These are phyloP conservation scores for Colletotrichum sp. DNA, from an alignment of 2,329 filamentous ascomycete species.

Conservation along the genomic window DNA sequence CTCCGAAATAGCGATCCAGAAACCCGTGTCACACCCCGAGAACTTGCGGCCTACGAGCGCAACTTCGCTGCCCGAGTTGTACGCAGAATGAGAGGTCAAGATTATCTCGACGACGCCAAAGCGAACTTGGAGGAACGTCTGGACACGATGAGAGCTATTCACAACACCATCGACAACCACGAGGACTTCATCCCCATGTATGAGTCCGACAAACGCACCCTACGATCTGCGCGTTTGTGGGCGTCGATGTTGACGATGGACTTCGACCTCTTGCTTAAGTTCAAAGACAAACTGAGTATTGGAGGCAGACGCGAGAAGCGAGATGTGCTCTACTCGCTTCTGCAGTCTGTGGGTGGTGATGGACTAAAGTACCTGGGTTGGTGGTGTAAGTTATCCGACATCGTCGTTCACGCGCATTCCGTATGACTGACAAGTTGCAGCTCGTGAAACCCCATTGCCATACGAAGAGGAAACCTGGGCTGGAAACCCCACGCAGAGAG, in stretches of 20 bases:
- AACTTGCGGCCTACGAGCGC: neutral
- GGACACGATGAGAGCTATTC: neutral
- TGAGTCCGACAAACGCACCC: neutral
- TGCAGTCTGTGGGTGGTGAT: neutral
- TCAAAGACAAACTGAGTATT: neutral
- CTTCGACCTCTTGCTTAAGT: neutral
- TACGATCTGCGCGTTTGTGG: neutral
- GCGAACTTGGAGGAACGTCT: neutral
- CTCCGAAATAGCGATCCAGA: neutral
- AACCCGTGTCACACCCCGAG: neutral
- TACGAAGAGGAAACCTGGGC: neutral
- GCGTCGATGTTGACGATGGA: neutral
- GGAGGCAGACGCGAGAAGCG: neutral
- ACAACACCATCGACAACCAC: neutral
- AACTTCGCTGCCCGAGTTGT: neutral
- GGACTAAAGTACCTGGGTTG: neutral
- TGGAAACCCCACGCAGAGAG: neutral
- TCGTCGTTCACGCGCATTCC: neutral
- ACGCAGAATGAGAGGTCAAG: neutral
- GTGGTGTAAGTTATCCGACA: neutral
- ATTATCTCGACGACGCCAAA: neutral
- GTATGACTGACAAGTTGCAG: neutral
- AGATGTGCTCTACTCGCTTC: neutral
- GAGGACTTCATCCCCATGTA: neutral
- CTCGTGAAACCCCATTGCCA: neutral